Base-by-base conservation (phyloP, 345 rosid genomes). In the Dimocarpus longan region DNA sequence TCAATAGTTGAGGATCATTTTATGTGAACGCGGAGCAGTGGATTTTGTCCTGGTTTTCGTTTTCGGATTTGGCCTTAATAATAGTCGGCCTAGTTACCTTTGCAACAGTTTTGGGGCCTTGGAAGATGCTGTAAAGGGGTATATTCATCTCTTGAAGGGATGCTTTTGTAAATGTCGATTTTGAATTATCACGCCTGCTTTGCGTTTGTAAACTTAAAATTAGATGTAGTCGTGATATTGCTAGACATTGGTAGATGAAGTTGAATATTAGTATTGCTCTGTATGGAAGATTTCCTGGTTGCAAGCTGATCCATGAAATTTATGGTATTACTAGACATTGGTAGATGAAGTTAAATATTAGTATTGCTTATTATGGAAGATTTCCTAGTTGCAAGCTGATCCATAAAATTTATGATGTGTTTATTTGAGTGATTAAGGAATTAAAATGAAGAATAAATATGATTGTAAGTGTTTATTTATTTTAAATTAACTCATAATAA, bases 1-100 rank as follows among this genome's bases (percentile, higher is more conserved):
- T 95, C 74, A 90, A 86, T 82, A 89, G 95, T 81, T 95, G 82
- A 77, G 18, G 28, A 16, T 28, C 39, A 11, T n/a, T 37, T 48
- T n/a, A 15, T 1, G 5, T 8, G 73, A 37, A 78, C 10, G 8
- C 39, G 24, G 48, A 39, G 15, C 8, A 6, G n/a, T 37, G 52
- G 52, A 11, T 5, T 32, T 11, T 9, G n/a, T 11, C 52, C 2
- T 12, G 21, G 18, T 19, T 73, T 11, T n/a, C 2, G 24, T 4
- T 26, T 24, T 73, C 10, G 26, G 66, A 48, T 57, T 22, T 42
- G 8, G 52, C 16, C 50, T 6, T 60, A 26, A 26, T 37, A 1
- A 59, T 3, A 19, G 10, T 21, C 37, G 10, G 26, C 64, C 64
- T 4, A n/a, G 26, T 21, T 13, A 52, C 26, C 65, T n/a, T 60